Evolutionary conservation across 495 filamentous ascomycete genomes (phyloP), one percentile per base, ranked within the genome.

Genomic region (Aspergillus steynii): DNA sequence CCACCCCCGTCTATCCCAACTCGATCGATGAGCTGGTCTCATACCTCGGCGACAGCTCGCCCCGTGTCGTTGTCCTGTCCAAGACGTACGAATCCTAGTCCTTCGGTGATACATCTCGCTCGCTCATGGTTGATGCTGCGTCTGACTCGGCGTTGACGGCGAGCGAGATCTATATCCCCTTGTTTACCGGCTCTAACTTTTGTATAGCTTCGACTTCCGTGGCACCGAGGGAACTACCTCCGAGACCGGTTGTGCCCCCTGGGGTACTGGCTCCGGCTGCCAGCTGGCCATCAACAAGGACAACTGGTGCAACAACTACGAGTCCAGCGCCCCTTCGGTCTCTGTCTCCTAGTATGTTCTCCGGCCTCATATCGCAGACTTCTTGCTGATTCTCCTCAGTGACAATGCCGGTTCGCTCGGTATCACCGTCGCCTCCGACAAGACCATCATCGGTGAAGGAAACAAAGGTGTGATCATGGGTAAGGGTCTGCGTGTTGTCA

Each of bases 241-340:
- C 50, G 65, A 51, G 46, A 77, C 71, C 51, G 82, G 81, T 34
- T 83, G 80, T 58, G 73, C 77, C 49, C 76, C 76, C 26, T 80
- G 79, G 76, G 74, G 74, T 27, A 78, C 77, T 54, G 71, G 53
- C 37, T 67, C 66, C 55, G 77, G 50, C 31, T 82, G 74, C 64
- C 84, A 81, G 69, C 56, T 80, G 51, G 84, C 84, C 48, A 85
- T 86, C 63, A 81, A 83, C 71, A 62, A 77, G 67, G 69, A 81
- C 59, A 61, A 73, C 66, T 81, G 80, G 81, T 82, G 78, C 61
- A 65, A 47, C 12, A 78, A 77, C 68, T 77, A 77, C 58, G 55
- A 79, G 68, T 51, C 76, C 0, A 45, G 61, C 53, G 74, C 76
- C 8, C 73, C 74, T 0, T 59, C 60, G 3, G 70, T 71, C 46